Evolutionary conservation across 768 basidiomycete species (phyloP).

Genomic region (Hysterangium stoloniferum): DNA sequence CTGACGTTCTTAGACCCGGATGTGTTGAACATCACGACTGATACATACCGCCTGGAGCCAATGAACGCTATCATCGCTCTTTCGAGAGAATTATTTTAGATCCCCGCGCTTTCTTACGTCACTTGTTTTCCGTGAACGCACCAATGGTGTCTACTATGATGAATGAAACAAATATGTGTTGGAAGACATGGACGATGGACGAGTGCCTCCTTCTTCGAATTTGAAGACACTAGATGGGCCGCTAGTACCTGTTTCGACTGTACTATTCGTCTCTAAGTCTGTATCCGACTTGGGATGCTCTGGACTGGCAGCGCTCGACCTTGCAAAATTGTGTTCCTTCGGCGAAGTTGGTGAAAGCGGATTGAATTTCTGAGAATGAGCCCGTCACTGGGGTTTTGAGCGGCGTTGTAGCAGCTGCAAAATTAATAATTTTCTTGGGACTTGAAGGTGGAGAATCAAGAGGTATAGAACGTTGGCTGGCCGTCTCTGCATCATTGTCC

Average conservation of each 20-base stretch:
- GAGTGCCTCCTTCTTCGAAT: conserved; percentile 6
- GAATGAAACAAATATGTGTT: conserved; percentile 40
- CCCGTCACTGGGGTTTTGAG: not conserved
- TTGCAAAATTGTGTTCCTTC: not conserved
- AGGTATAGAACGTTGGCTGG: conserved; percentile 71
- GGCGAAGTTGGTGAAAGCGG: not conserved
- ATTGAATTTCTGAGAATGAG: conserved; percentile 2
- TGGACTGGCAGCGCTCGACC: not conserved
- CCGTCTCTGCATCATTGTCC: conserved; percentile 65
- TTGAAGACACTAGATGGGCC: conserved; percentile 9
- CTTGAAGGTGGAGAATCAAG: conserved; percentile 50
- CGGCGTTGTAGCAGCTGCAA: conserved; percentile 13
- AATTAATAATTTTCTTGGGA: conserved; percentile 11
- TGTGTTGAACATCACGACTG: conserved; percentile 14
- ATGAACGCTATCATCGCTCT: conserved; percentile 2
- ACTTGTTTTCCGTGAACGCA: too few relatives aligned
- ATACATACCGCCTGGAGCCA: conserved; percentile 11
- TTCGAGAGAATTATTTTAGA: conserved; percentile 6
- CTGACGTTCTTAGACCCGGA: conserved; percentile 14
- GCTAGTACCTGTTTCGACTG: conserved; percentile 2
- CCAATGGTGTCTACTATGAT: too few relatives aligned
- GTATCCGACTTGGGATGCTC: not conserved
- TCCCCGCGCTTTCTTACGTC: too few relatives aligned
- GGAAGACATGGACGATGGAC: conserved; percentile 41
- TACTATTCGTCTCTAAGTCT: conserved; percentile 4